A percentile compares a stretch with the other conserved stretches of the same genome.
phyloP scores from a whole-genome alignment of 2,329 filamentous ascomycete species.

The Corynespora cassiicola region DNA sequence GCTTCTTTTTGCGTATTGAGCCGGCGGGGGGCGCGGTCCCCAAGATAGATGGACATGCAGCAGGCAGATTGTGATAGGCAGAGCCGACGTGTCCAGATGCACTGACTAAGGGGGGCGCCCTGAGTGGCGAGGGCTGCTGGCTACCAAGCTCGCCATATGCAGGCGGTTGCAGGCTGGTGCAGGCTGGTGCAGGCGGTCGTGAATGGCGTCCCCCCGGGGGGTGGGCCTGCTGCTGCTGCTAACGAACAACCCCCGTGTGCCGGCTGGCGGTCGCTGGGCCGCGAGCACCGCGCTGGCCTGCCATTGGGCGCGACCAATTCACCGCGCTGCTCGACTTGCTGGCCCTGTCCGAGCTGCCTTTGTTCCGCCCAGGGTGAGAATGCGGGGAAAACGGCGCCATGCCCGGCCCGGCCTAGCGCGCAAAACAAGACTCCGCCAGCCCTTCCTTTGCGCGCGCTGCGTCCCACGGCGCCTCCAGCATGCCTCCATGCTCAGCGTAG shows the following conservation, averaged over 20 bases:
- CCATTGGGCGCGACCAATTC: too few species aligned
- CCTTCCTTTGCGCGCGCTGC: conserved; percentile 9
- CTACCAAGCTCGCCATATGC: conserved; percentile 1
- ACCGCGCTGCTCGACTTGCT: not conserved
- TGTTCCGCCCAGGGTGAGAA: conserved; percentile 30
- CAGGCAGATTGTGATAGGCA: conserved; percentile 6
- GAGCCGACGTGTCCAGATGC: conserved; percentile 3
- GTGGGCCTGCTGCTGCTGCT: too few species aligned
- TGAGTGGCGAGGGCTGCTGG: too few species aligned
- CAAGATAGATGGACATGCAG: conserved; percentile 3
- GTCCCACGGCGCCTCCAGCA: not conserved
- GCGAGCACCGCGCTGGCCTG: too few species aligned
- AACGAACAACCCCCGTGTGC: too few species aligned
- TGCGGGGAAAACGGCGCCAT: conserved; percentile 43
- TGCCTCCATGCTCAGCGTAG: not conserved
- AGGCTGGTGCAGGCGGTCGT: too few species aligned
- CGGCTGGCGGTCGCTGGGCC: too few species aligned
- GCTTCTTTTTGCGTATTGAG: conserved; percentile 3
- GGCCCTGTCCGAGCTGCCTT: too few species aligned
- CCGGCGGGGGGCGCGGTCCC: not conserved
- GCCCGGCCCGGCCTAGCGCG: conserved; percentile 20
- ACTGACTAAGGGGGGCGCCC: conserved; percentile 3
- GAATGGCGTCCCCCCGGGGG: not conserved
- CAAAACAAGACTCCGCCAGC: conserved; percentile 15
- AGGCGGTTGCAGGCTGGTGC: not conserved